Evolutionary conservation across 805 yeast genomes (phyloP), one percentile per base, ranked within the genome.

Genomic region (Nakazawaea wyomingensis): DNA sequence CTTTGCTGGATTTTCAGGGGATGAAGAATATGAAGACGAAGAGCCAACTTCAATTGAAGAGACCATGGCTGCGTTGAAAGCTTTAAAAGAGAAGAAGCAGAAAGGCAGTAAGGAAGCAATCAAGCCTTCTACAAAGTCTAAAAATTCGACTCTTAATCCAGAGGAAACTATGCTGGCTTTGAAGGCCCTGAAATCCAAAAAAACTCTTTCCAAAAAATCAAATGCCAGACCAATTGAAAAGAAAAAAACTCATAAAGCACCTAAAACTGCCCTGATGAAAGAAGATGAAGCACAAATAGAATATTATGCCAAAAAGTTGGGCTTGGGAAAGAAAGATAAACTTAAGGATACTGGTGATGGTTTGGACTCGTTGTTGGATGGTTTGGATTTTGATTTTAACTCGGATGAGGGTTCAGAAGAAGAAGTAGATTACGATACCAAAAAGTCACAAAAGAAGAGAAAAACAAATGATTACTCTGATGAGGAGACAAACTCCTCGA

Each of bases 301-400:
- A 34, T 87, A 82, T 55, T 90, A 88, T 59, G 90, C 96, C 3
- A 83, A 82, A 49, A 82, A 85, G 54, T 67, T 90, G 8, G 95
- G 95, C 1, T 59, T 85, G 51, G 69, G 68, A 44, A 79, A 79
- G 49, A 76, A 78, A 0, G 72, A 70, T 43, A 69, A 68, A 13
- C 65, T 82, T 37, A 56, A 56, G 3, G 80, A 72, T 31, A 88
- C 79, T 11, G 85, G 83, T 54, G 96, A 88, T 60, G 75, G 82
- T 2, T 68, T 89, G 37, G 96, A 85, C 36, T 95, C 89, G n/a
- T 57, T 89, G 18, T 64, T 89, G 4, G 96, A 86, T 41, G 96
- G 90, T 0, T 61, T 78, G n/a, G 83, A 79, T 48, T 61, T 76
- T 40, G 80, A 72, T 33, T 65, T 66, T 47, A 47, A 41, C 19